These are phyloP conservation scores for Cyclotella baltica DNA, from an alignment of 108 stramenopile genomes.

Conservation along the genomic window DNA sequence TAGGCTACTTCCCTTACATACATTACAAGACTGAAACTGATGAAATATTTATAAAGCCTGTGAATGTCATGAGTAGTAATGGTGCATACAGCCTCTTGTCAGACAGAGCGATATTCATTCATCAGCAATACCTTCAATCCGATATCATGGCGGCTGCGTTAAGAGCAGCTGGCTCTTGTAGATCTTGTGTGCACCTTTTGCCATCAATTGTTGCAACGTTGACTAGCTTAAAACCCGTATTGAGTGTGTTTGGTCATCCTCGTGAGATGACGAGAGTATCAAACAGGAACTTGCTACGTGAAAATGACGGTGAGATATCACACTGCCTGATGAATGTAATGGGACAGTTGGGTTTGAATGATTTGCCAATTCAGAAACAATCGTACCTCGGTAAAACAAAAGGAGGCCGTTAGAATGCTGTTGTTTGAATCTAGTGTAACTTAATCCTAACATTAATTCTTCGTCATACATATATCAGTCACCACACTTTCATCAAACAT, in stretches of 20 bases:
- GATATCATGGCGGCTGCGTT: not conserved
- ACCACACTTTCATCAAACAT: too few species aligned
- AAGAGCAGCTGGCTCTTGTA: not conserved
- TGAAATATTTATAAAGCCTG: too few species aligned
- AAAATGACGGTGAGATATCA: not conserved
- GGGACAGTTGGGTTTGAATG: constrained; percentile 7
- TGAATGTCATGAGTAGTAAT: not conserved
- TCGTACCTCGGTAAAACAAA: not conserved
- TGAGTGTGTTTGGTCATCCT: constrained; percentile 12
- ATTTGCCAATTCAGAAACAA: constrained; percentile 15
- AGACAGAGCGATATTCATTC: constrained; percentile 7
- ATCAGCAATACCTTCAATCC: constrained; percentile 18
- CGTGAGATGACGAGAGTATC: not conserved
- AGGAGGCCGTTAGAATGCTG: not conserved
- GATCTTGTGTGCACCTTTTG: not conserved
- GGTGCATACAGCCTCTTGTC: constrained; percentile 6
- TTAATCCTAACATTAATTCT: too few species aligned
- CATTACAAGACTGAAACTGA: not conserved
- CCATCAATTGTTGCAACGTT: not conserved
- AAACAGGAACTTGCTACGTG: not conserved
- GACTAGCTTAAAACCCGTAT: not conserved
- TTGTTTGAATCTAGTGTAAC: not conserved
- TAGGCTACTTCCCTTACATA: constrained; percentile 4
- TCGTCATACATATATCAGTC: too few species aligned
- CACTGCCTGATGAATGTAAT: constrained; percentile 10